Evolutionary conservation across 2,329 filamentous ascomycete species (phyloP), one percentile per base, ranked within the genome.

Genomic region (Basipetospora chlamydospora): DNA sequence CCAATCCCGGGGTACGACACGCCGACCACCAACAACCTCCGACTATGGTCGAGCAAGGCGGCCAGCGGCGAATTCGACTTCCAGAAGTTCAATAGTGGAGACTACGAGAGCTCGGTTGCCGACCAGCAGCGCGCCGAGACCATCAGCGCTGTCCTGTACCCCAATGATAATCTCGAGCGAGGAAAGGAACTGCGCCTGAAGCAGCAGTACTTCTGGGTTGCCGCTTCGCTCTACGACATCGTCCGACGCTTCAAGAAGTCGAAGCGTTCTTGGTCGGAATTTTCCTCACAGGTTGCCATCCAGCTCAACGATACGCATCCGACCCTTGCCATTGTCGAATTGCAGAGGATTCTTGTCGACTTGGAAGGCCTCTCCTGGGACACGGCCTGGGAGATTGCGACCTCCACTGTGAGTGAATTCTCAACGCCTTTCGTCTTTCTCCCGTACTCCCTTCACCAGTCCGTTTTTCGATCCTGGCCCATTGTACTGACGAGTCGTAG

Each of bases 161-260:
- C 90, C 41, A 98, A 98, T 52, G 88, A 96, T 60, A 96, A 94
- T 59, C 73, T 98, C 30, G 88, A 96, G 46, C 75, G 86, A 45
- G 90, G 90, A 43, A 98, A 98, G 60, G 90, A 98, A 65, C 75
- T 98, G 44, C 84, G 90, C 37, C 62, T 98, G 58, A 98, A 98
- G 72, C 90, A 98, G 59, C 90, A 98, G 58, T 98, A 98, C 69
- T 98, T 98, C 64, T 98, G 90, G 90, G 93, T 94, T 52, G 87
- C 90, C 36, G 90, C 90, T 12, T 98, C 90, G 12, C 70, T 98
- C 4, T 85, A 85, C 53, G 90, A 98, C 51, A 98, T 98, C 53
- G 81, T 98, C 41, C 82, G 90, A 40, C 79, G 90, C 41, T 98
- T 96, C 76, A 98, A 96, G 70, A 98, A 96, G 72, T 77, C 85